Evolutionary conservation across 225 moss, liverwort and hornwort species (phyloP), one percentile per base, ranked within the genome.

Genomic region (Pseudoscleropodium purum): DNA sequence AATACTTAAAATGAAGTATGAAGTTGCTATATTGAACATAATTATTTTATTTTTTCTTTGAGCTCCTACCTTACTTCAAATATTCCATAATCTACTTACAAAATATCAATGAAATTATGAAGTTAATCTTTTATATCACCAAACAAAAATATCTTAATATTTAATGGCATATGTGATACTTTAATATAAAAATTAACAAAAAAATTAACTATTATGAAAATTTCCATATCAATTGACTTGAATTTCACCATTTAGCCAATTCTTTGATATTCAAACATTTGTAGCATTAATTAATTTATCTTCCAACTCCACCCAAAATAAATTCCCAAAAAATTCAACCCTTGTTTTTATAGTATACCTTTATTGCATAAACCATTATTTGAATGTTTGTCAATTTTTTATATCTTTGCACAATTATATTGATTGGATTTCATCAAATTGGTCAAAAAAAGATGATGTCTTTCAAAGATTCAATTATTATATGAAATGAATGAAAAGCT

Each of bases 121-220:
- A 16, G 3, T 16, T 29, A 29, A 3, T 0, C 1, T 10, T 29
- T 43, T 5, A 16, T 27, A 10, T 17, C 1, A 17, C 10, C 17
- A 73, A 73, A 15, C 0, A 29, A 1, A 29, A 29, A 10, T 3
- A 43, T 17, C 2, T 75, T 30, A 2, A 30, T 18, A 30, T 30
- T 30, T 18, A 6, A 47, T 75, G 10, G 11, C 31, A 2, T 18
- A 45, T 45, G 1, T 29, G 5, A 43, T 73, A 73, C 15, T 74
- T 30, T 45, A 18, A 17, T 45, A 26, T n/a, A n/a, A n/a, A n/a
- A n/a, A n/a, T n/a, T n/a, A n/a, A n/a, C n/a, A 21, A 39, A 57
- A 36, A 29, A 41, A 25, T 39, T 3, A 3, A 29, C 52, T 15
- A 45, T 2, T 6, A 45, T 10, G 0, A 5, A 39, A 41, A 1